Percentiles rank a stretch among this genome's conserved stretches.
Evolutionary conservation across 192 early-diverging fungal genomes (phyloP).

Genomic region (Kickxella alabastrina): DNA sequence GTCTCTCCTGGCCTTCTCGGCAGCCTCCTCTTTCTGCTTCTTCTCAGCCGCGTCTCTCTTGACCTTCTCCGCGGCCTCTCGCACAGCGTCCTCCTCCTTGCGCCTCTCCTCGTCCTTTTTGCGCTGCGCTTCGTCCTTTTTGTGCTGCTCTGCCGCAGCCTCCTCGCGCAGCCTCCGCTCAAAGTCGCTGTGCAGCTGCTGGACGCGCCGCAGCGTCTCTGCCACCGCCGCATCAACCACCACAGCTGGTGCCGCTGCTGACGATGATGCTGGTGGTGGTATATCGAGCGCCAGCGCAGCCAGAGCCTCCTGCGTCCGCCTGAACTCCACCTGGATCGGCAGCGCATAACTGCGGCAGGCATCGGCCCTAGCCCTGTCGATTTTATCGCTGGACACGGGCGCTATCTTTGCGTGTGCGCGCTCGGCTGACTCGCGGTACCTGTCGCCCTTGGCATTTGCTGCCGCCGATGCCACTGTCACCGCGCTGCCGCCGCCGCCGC

Average conservation of each 20-base stretch:
- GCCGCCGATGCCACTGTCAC: too few species aligned
- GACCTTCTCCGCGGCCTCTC: not conserved
- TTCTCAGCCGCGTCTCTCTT: constrained; percentile 11
- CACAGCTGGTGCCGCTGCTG: not conserved
- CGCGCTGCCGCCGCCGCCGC: too few species aligned
- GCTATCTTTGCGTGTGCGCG: constrained; percentile 5
- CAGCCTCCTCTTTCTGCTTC: not conserved
- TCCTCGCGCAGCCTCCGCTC: constrained; percentile 5
- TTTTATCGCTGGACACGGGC: constrained; percentile 2
- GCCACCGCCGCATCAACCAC: constrained; percentile 7
- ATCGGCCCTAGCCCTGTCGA: constrained; percentile 8
- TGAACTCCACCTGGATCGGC: constrained; percentile 26
- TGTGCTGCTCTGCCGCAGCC: not conserved
- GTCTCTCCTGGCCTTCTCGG: not conserved
- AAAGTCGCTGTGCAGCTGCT: constrained; percentile 31
- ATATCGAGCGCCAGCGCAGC: constrained; percentile 5
- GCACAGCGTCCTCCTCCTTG: not conserved
- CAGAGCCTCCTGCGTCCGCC: constrained; percentile 24
- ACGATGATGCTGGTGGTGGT: not conserved
- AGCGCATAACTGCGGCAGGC: constrained; percentile 21
- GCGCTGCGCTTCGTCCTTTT: not conserved
- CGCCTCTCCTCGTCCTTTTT: not conserved
- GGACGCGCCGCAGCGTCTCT: constrained; percentile 15
- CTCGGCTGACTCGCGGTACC: constrained; percentile 10
- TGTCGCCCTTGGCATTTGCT: constrained; percentile 10